Evolutionary conservation across 495 filamentous ascomycete species (phyloP).

Genomic region (Neurospora pannonica): DNA sequence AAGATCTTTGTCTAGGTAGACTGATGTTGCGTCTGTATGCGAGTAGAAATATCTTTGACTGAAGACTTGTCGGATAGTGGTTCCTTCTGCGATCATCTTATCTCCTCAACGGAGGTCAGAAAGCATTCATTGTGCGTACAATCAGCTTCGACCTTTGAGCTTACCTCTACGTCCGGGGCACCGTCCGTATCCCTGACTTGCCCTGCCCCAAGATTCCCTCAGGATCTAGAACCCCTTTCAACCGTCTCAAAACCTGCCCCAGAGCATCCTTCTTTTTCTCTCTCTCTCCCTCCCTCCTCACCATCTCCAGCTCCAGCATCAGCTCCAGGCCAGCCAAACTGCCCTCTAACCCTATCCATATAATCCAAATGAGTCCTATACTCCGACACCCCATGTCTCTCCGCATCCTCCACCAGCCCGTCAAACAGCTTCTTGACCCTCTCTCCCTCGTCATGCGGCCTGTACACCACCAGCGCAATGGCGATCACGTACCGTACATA

Average conservation of each 20-base stretch:
- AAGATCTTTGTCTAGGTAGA: not conserved
- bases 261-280: constrained; percentile 23
- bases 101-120: not conserved
- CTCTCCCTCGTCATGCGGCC: constrained; percentile 22
- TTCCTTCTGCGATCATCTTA: not conserved
- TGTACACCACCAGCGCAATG: constrained; percentile 26
- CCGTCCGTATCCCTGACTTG: constrained; percentile 17
- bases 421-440: constrained; percentile 14
- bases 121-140: not conserved
- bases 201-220: constrained; percentile 17
- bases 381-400: constrained; percentile 19
- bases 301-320: constrained; percentile 16
- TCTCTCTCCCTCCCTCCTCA: too few species aligned
- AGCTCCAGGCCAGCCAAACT: not conserved
- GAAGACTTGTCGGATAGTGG: not conserved
- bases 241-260: constrained; percentile 18
- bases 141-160: not conserved
- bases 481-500: constrained; percentile 3
- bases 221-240: constrained; percentile 14
- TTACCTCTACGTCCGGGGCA: not conserved
- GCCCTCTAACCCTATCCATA: constrained; percentile 15
- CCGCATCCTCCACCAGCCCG: constrained; percentile 19
- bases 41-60: not conserved
- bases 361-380: constrained; percentile 25
- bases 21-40: not conserved